These are phyloP conservation scores for Rhizopogon vulgaris DNA, from an alignment of 768 basidiomycete genomes.

Conservation along the genomic window DNA sequence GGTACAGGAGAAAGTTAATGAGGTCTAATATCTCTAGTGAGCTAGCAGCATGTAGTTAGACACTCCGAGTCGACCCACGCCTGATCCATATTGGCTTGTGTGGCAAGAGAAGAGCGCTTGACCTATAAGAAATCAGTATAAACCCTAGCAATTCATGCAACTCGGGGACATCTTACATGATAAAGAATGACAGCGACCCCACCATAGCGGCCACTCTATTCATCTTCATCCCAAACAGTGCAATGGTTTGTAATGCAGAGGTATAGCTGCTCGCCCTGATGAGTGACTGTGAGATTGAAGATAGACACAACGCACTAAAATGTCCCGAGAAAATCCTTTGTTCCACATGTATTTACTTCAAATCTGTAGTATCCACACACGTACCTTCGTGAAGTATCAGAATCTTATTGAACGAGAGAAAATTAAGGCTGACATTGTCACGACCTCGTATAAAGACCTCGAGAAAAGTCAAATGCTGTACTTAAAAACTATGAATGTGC, in stretches of 20 bases:
- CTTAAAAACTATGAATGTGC: background rate
- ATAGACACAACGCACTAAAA: constrained; percentile 25
- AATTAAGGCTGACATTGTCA: constrained; percentile 33
- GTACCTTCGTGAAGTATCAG: constrained; percentile 23
- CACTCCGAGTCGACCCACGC: constrained; percentile 22
- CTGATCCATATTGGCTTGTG: constrained; percentile 29
- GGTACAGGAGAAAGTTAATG: constrained; percentile 73
- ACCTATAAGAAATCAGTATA: constrained; percentile 17
- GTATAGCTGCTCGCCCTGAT: constrained; percentile 16
- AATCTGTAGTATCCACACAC: constrained; percentile 37
- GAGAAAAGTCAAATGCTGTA: constrained; percentile 7
- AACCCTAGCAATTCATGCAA: constrained; percentile 19
- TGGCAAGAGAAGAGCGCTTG: constrained; percentile 32
- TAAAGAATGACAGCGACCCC: constrained; percentile 51
- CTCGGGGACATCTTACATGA: constrained; percentile 33
- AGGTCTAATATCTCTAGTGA: constrained; percentile 33
- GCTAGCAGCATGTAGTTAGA: constrained; percentile 3
- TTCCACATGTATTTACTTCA: constrained; percentile 33
- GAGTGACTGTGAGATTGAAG: constrained; percentile 1
- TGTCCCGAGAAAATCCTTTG: constrained; percentile 32
- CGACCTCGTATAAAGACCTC: constrained; percentile 56
- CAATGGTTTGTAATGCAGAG: constrained; percentile 48
- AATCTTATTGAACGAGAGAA: background rate
- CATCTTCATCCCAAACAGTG: constrained; percentile 63
- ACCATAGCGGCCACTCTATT: constrained; percentile 61